phyloP scores from a whole-genome alignment of 2,329 filamentous ascomycete genomes.

The Torrubiellomyces zombiae region DNA sequence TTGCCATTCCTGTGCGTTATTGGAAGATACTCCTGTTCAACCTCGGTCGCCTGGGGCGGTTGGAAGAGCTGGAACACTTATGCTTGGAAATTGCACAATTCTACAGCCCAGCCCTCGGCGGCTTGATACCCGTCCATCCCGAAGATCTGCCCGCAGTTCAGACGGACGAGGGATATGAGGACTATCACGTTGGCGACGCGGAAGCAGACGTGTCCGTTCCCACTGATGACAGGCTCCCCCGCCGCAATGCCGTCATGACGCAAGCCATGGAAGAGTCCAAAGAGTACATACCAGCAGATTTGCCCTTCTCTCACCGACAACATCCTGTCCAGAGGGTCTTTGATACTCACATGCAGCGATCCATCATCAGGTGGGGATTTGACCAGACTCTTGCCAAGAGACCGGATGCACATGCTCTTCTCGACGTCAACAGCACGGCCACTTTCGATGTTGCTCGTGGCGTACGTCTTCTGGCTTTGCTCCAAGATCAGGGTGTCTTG shows the following conservation, averaged over 20 bases:
- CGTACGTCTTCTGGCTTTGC: slow-evolving; percentile 16
- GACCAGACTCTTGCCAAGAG: slow-evolving; percentile 15
- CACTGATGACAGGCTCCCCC: too few species aligned
- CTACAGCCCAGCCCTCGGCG: slow-evolving; percentile 14
- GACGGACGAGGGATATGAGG: too few species aligned
- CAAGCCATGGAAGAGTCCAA: too few species aligned
- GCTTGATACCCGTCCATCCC: slow-evolving; percentile 25
- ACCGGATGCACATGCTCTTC: slow-evolving; percentile 5
- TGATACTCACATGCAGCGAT: slow-evolving; percentile 18
- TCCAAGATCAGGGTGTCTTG: slow-evolving; percentile 18
- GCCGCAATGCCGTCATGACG: too few species aligned
- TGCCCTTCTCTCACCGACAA: slow-evolving; percentile 20
- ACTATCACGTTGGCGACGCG: too few species aligned
- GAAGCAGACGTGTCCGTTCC: too few species aligned
- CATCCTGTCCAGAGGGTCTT: slow-evolving; percentile 34
- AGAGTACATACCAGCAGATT: slow-evolving; percentile 19
- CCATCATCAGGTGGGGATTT: slow-evolving; percentile 29
- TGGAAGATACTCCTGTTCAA: slow-evolving; percentile 28
- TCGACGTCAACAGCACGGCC: slow-evolving; percentile 5
- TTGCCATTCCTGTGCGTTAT: slow-evolving; percentile 17
- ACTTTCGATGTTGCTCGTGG: slow-evolving; percentile 19
- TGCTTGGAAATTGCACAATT: slow-evolving; percentile 24
- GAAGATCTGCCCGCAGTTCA: slow-evolving; percentile 20
- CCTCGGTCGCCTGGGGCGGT: slow-evolving; percentile 24
- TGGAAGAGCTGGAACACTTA: slow-evolving; percentile 28